These are phyloP conservation scores for Obelidium mucronatum DNA, from an alignment of 192 early-diverging fungal genomes.

Conservation along the genomic window DNA sequence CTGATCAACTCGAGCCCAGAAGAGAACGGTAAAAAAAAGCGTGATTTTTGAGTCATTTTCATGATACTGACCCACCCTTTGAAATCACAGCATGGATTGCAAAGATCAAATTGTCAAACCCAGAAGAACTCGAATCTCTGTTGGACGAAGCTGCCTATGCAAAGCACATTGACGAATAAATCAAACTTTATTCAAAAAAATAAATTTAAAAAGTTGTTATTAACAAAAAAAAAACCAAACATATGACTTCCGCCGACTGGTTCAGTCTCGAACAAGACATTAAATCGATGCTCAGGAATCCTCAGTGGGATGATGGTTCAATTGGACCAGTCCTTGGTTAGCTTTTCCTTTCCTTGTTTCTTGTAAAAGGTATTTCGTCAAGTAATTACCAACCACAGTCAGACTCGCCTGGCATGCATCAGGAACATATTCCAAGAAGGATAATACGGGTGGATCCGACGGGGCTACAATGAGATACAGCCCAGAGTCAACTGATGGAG, in stretches of 20 bases:
- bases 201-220: not conserved
- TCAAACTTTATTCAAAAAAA: not conserved
- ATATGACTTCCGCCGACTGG: not conserved
- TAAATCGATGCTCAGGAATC: constrained; percentile 45
- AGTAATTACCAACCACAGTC: constrained; percentile 6
- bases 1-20: constrained; percentile 83
- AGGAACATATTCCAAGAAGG: constrained; percentile 70
- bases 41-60: not conserved
- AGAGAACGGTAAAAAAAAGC: constrained; percentile 63
- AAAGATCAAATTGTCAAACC: constrained; percentile 82
- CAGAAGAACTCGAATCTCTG: constrained; percentile 74
- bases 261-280: constrained; percentile 50
- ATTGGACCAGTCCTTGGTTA: constrained; percentile 67
- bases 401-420: constrained; percentile 71
- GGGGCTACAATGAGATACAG: constrained; percentile 75
- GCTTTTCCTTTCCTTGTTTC: not conserved
- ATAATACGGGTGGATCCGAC: constrained; percentile 66
- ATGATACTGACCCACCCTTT: not conserved
- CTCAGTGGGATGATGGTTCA: constrained; percentile 68
- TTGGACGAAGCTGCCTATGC: constrained; percentile 76
- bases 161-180: constrained; percentile 46
- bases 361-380: not conserved
- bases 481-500: constrained; percentile 69
- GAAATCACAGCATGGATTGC: constrained; percentile 93
- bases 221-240: constrained; percentile 5